These are phyloP conservation scores for Glutinoglossum americanum DNA, from an alignment of 495 filamentous ascomycete genomes.

Conservation along the genomic window DNA sequence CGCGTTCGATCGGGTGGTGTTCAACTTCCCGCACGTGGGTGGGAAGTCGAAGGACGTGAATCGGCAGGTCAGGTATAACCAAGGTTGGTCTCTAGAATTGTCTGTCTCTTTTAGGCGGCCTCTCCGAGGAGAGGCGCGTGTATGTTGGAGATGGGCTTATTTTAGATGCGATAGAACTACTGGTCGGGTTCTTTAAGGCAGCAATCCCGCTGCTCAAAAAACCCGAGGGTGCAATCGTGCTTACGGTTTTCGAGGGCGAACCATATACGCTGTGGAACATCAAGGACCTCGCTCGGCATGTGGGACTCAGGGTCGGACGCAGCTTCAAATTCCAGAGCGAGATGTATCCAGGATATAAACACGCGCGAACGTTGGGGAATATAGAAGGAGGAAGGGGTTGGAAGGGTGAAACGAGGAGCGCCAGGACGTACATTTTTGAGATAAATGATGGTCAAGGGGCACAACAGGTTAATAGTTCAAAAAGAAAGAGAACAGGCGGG, in stretches of 20 bases:
- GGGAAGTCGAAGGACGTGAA: slow-evolving; percentile 83
- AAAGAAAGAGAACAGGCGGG: not conserved
- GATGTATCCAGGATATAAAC: slow-evolving; percentile 67
- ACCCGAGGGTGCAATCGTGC: slow-evolving; percentile 33
- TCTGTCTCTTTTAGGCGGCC: not conserved
- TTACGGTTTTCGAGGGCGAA: slow-evolving; percentile 79
- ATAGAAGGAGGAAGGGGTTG: slow-evolving; percentile 43
- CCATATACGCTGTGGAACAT: slow-evolving; percentile 95
- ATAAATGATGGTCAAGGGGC: slow-evolving; percentile 16
- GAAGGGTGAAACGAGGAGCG: slow-evolving; percentile 57
- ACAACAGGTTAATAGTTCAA: not conserved
- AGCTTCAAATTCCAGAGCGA: slow-evolving; percentile 58
- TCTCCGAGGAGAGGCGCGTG: too few relatives aligned
- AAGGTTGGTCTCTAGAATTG: slow-evolving; percentile 22
- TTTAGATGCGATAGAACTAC: slow-evolving; percentile 29
- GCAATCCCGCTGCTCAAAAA: slow-evolving; percentile 27
- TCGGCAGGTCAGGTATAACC: slow-evolving; percentile 78
- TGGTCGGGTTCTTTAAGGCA: slow-evolving; percentile 61
- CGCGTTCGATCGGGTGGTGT: slow-evolving; percentile 54
- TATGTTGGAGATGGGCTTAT: not conserved
- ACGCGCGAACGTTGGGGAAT: slow-evolving; percentile 70
- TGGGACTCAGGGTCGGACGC: slow-evolving; percentile 47
- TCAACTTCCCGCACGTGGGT: slow-evolving; percentile 94
- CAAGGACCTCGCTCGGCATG: slow-evolving; percentile 59
- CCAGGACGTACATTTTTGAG: slow-evolving; percentile 62